Percentiles rank a stretch among this genome's conserved stretches.
phyloP scores from a whole-genome alignment of 371 early-diverging fungal species.

The Umbelopsis sp. region DNA sequence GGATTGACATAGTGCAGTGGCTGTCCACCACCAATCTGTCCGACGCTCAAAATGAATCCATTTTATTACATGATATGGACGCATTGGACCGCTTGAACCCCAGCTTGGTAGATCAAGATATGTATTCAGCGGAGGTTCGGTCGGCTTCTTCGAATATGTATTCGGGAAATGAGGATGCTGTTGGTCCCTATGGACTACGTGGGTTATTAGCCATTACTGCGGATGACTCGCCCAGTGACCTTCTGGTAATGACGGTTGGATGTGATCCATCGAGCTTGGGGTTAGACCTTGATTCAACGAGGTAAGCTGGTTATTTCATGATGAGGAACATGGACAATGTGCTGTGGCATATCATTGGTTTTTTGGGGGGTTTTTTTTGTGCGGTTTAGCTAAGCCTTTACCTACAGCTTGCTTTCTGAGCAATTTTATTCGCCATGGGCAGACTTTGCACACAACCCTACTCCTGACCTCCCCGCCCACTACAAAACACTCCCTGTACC shows the following conservation, averaged over 20 bases:
- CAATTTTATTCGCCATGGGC: conserved; percentile 3
- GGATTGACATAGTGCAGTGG: conserved; percentile 14
- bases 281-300: background rate
- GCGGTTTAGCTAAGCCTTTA: background rate
- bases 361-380: too few species aligned
- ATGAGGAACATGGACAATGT: too few species aligned
- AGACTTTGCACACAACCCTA: background rate
- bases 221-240: background rate
- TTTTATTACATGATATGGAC: background rate
- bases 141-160: background rate
- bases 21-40: conserved; percentile 1
- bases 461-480: background rate
- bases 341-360: too few species aligned
- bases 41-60: conserved; percentile 1
- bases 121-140: background rate
- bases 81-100: background rate
- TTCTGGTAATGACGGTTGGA: conserved; percentile 2
- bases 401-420: conserved; percentile 1
- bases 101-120: background rate
- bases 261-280: background rate
- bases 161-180: background rate
- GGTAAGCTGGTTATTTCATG: background rate
- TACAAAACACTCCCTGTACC: background rate
- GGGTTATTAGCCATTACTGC: conserved; percentile 1
- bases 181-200: background rate